Base-by-base conservation (phyloP, 305 asterid species). In the Fraxinus latifolia region DNA sequence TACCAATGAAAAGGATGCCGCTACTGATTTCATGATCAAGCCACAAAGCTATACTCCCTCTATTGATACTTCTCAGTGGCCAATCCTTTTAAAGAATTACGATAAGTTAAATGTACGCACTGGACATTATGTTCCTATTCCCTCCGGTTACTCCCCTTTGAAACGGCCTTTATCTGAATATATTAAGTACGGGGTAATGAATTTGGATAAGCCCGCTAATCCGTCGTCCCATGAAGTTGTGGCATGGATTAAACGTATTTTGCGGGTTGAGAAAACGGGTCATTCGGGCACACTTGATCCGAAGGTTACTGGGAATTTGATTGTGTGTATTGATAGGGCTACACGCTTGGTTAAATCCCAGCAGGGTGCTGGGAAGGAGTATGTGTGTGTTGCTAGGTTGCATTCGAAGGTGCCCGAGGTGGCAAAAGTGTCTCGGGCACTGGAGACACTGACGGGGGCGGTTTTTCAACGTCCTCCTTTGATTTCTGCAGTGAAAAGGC, bases 291-390 rank as follows among this genome's bases (percentile, higher is more conserved):
- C 99, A 0, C 88, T 94, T 29, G 98, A 96, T 83, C 99, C 99
- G 6, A 96, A 96, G 77, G 99, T 96, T 80, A 94, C 99, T 1
- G 98, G 98, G 2, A 96, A 96, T 37, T 86, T 96, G 86, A 93
- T 96, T 83, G 98, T 96, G 19, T 96, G 98, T 75, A 92, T 96
- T 27, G 98, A 96, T 84, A 85, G 99, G 2, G 98, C 98, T 2
- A 96, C 98, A 3, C 94, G 99, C 21, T 86, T 96, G 85, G 99
- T 96, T 81, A 94, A 93, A 50, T 93, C 98, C 55, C 98, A 94
- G 90, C 99, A 96, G 85, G 99, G 99, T 0, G 99, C 99, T 4
- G 98, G 98, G 60, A 96, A 96, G 19, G 99, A 94, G 88, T 96
- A 93, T 80, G 98, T 94, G 6, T 94, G 99, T 85, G 84, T 96